Evolutionary conservation across 2,329 filamentous ascomycete genomes (phyloP).

Genomic region (Sordariomycetes sp.): DNA sequence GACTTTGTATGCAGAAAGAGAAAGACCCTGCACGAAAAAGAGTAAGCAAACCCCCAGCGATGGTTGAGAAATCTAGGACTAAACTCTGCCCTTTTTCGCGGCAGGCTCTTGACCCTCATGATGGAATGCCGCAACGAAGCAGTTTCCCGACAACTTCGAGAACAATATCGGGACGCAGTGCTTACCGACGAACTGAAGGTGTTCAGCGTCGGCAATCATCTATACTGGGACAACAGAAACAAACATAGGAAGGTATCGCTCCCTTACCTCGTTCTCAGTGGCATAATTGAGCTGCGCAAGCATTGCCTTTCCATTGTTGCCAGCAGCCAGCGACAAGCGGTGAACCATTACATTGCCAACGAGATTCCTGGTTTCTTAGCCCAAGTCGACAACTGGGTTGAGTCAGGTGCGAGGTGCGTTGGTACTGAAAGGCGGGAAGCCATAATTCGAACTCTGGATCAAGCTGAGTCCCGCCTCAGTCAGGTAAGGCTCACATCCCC

Average conservation of each 20-base stretch:
- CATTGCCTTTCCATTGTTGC: slow-evolving; percentile 36
- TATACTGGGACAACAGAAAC: slow-evolving; percentile 28
- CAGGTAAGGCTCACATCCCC: slow-evolving; percentile 14
- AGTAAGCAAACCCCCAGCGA: background rate
- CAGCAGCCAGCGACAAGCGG: slow-evolving; percentile 26
- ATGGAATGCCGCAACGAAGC: slow-evolving; percentile 26
- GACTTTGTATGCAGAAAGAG: too few relatives aligned
- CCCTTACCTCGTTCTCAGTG: slow-evolving; percentile 28
- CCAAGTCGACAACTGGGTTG: slow-evolving; percentile 32
- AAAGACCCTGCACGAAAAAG: too few relatives aligned
- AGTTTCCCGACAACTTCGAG: slow-evolving; percentile 17
- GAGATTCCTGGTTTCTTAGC: slow-evolving; percentile 30
- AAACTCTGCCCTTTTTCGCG: too few relatives aligned
- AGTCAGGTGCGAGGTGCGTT: slow-evolving; percentile 27
- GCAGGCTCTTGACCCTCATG: slow-evolving; percentile 21
- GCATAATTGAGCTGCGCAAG: slow-evolving; percentile 28
- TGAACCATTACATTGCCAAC: slow-evolving; percentile 25
- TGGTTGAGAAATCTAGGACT: background rate
- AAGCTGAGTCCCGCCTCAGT: slow-evolving; percentile 19
- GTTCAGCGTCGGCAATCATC: slow-evolving; percentile 34
- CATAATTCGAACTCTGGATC: slow-evolving; percentile 20
- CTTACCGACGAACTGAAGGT: slow-evolving; percentile 16
- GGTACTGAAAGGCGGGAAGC: slow-evolving; percentile 23
- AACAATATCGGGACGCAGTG: slow-evolving; percentile 16
- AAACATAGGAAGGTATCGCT: slow-evolving; percentile 12